phyloP scores from a whole-genome alignment of 1,284 basidiomycete species.

The Spongispora temasekensis region DNA sequence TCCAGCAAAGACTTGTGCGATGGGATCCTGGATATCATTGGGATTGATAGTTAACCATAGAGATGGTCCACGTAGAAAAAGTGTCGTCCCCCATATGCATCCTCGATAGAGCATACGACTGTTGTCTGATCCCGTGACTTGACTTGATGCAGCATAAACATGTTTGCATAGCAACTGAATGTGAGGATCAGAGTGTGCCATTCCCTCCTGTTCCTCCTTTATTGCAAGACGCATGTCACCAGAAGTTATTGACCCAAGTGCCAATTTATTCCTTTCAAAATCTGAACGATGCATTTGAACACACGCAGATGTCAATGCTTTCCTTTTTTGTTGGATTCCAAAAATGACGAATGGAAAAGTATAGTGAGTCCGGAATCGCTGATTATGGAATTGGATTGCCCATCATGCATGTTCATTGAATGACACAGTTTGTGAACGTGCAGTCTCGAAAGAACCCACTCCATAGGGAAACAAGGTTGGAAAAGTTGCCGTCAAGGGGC shows the following conservation, averaged over 20 bases:
- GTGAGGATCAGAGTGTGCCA: constrained; percentile 6
- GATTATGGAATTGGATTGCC: neutral
- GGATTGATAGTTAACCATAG: constrained; percentile 1
- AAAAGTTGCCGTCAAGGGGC: neutral
- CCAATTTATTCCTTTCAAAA: neutral
- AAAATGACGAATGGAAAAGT: neutral
- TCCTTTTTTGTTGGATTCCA: neutral
- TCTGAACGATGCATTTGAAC: neutral
- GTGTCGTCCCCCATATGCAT: neutral
- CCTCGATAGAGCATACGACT: neutral
- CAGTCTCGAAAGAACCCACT: neutral
- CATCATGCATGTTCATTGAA: neutral
- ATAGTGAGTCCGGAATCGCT: neutral
- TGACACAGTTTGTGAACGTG: neutral
- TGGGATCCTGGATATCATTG: neutral
- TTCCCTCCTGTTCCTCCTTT: constrained; percentile 23
- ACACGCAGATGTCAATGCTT: neutral
- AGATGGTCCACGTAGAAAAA: neutral
- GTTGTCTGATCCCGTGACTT: constrained; percentile 18
- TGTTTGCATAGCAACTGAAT: constrained; percentile 11
- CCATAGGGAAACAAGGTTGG: neutral
- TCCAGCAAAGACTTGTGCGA: neutral
- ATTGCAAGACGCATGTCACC: too few species aligned
- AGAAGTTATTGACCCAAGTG: neutral
- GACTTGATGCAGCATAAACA: neutral